Conservation (phyloP, 148 eudicot genomes). For the Heliamphora exappendiculata region DNA sequence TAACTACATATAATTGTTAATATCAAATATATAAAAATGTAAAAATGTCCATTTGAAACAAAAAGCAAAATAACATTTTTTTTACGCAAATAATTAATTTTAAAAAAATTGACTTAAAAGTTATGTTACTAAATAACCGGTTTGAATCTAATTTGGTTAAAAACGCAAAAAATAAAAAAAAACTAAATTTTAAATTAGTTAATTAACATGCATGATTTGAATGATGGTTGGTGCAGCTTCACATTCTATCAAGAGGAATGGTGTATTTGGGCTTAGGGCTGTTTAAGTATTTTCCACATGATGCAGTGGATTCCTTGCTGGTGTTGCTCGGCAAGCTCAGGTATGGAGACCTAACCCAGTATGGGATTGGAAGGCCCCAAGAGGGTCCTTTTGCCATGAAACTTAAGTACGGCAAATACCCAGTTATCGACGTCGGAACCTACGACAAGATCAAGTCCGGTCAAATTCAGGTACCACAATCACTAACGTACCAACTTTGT, state of each 20-base stretch:
- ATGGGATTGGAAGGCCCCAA: slow-evolving; percentile 53
- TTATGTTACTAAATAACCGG: too few relatives aligned
- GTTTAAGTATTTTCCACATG: slow-evolving; percentile 29
- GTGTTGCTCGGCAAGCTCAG: slow-evolving; percentile 48
- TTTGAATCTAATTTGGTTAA: too few relatives aligned
- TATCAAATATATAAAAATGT: too few relatives aligned
- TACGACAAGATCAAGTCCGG: slow-evolving; percentile 43
- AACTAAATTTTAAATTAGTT: too few relatives aligned
- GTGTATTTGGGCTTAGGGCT: slow-evolving; percentile 22
- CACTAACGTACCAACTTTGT: too few relatives aligned
- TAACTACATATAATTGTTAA: too few relatives aligned
- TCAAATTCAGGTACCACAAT: slow-evolving; percentile 57
- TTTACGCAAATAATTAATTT: too few relatives aligned
- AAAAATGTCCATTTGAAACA: too few relatives aligned
- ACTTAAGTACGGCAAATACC: slow-evolving; percentile 59
- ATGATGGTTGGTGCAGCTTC: slow-evolving; percentile 37
- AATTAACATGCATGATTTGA: background rate
- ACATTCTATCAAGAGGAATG: slow-evolving; percentile 50
- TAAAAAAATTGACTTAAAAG: too few relatives aligned
- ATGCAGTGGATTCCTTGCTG: slow-evolving; percentile 42
- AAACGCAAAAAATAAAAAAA: too few relatives aligned
- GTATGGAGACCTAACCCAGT: slow-evolving; percentile 54
- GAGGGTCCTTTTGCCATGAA: slow-evolving; percentile 61
- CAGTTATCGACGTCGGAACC: slow-evolving; percentile 63
- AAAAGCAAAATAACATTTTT: too few relatives aligned